phyloP scores from a whole-genome alignment of 768 basidiomycete genomes.

The Mycena maculata region DNA sequence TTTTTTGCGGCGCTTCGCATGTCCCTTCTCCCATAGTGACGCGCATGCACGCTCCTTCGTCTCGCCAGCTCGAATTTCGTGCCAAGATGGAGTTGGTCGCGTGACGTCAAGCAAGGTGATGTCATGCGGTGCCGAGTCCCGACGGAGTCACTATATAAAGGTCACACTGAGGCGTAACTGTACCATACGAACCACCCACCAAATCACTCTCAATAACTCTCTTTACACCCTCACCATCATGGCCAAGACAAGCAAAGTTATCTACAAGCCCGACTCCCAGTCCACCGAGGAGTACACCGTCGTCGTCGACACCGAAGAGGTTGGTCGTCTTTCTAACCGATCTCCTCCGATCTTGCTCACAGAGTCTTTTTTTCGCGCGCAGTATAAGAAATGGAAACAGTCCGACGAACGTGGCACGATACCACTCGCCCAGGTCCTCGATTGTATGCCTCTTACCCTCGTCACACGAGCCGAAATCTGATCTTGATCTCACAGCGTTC shows the following conservation, averaged over 20 bases:
- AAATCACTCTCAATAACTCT: slow-evolving; percentile 23
- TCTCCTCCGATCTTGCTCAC: slow-evolving; percentile 18
- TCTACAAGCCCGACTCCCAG: slow-evolving; percentile 75
- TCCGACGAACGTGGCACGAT: slow-evolving; percentile 81
- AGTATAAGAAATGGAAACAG: slow-evolving; percentile 84
- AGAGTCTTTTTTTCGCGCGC: slow-evolving; percentile 19
- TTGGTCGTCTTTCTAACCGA: slow-evolving; percentile 44
- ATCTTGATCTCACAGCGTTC: slow-evolving; percentile 66
- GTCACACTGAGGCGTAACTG: neutral
- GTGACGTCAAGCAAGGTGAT: slow-evolving; percentile 4
- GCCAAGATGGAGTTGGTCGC: neutral
- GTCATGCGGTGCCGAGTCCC: neutral
- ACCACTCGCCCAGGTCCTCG: slow-evolving; percentile 81
- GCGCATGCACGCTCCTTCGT: too few species aligned
- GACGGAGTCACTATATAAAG: too few species aligned
- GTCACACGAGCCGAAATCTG: neutral
- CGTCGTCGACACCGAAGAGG: slow-evolving; percentile 75
- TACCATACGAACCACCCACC: neutral
- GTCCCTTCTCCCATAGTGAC: too few species aligned
- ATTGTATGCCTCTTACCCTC: slow-evolving; percentile 62
- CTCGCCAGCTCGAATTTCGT: too few species aligned
- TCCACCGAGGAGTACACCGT: slow-evolving; percentile 79
- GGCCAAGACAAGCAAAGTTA: slow-evolving; percentile 69
- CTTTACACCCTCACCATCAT: slow-evolving; percentile 43
- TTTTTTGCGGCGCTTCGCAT: too few species aligned